Conservation (phyloP, 805 yeast genomes). For the Saccharomycopsis sp. region DNA sequence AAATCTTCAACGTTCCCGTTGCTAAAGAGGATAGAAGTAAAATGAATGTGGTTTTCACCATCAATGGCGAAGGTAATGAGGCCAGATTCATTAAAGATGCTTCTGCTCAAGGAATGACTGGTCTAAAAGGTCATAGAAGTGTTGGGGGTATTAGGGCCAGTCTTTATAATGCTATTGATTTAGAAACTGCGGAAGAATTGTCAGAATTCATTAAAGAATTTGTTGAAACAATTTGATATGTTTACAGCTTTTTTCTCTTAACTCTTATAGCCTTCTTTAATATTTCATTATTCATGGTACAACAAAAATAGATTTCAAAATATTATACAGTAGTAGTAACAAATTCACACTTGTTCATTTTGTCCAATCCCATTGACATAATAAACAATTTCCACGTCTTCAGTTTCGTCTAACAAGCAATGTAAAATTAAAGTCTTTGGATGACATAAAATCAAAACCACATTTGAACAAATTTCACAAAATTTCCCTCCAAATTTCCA, state of each 20-base stretch:
- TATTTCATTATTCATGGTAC: too few species aligned
- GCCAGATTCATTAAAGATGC: conserved; percentile 63
- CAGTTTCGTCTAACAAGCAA: conserved; percentile 54
- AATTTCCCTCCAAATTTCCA: conserved; percentile 60
- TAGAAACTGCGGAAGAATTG: conserved; percentile 47
- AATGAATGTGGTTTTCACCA: conserved; percentile 90
- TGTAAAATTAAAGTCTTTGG: conserved; percentile 53
- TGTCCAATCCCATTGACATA: conserved; percentile 41
- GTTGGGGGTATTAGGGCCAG: conserved; percentile 97
- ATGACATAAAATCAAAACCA: conserved; percentile 47
- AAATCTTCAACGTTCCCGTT: conserved; percentile 59
- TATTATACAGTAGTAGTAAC: too few species aligned
- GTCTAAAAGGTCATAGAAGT: conserved; percentile 91
- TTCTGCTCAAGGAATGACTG: conserved; percentile 45
- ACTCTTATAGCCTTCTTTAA: neutral
- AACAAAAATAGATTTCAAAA: too few species aligned
- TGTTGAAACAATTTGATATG: conserved; percentile 27
- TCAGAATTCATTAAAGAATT: conserved; percentile 49
- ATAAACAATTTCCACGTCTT: conserved; percentile 55
- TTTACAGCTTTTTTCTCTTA: neutral
- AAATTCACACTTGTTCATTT: too few species aligned
- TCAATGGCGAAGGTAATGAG: conserved; percentile 50
- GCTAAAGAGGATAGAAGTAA: conserved; percentile 55
- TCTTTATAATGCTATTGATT: conserved; percentile 75
- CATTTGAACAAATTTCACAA: conserved; percentile 50